phyloP scores from a whole-genome alignment of 2,329 filamentous ascomycete species.

The Cordyceps cicadae region DNA sequence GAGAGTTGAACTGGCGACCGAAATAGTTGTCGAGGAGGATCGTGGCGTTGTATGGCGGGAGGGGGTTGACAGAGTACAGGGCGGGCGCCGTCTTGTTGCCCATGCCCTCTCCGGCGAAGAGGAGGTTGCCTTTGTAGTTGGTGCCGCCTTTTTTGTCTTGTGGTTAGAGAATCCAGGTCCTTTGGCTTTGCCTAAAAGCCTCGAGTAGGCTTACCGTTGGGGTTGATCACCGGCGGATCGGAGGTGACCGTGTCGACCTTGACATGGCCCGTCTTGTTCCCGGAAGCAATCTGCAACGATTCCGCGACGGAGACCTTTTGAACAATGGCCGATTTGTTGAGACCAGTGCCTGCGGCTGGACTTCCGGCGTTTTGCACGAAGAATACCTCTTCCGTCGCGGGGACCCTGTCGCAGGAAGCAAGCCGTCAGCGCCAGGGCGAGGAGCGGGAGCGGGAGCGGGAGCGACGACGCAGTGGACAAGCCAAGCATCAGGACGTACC shows the following conservation, averaged over 20 bases:
- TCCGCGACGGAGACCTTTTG: constrained; percentile 40
- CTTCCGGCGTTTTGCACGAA: constrained; percentile 46
- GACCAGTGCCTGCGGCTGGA: constrained; percentile 37
- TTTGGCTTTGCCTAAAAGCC: no score
- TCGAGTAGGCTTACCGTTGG: constrained; percentile 33
- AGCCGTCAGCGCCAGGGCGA: no score
- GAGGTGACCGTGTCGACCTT: constrained; percentile 33
- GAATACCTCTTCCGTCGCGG: constrained; percentile 42
- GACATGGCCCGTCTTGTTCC: constrained; percentile 32
- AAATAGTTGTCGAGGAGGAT: constrained; percentile 51
- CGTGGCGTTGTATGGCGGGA: background rate
- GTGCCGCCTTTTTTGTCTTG: constrained; percentile 35
- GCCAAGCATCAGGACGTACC: constrained; percentile 23
- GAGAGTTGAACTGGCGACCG: constrained; percentile 50
- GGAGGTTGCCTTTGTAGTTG: constrained; percentile 40
- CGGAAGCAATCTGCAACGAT: constrained; percentile 30
- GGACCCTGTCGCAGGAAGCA: constrained; percentile 8
- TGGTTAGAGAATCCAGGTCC: background rate
- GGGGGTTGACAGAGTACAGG: constrained; percentile 1
- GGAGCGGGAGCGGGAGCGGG: no score
- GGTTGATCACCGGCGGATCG: constrained; percentile 38
- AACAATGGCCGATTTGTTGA: constrained; percentile 42
- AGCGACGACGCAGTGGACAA: no score
- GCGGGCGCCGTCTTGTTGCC: constrained; percentile 24
- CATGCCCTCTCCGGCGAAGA: constrained; percentile 43